Base-by-base conservation (phyloP, 1,139 yeast genomes). In the Debaryomyces nepalensis region DNA sequence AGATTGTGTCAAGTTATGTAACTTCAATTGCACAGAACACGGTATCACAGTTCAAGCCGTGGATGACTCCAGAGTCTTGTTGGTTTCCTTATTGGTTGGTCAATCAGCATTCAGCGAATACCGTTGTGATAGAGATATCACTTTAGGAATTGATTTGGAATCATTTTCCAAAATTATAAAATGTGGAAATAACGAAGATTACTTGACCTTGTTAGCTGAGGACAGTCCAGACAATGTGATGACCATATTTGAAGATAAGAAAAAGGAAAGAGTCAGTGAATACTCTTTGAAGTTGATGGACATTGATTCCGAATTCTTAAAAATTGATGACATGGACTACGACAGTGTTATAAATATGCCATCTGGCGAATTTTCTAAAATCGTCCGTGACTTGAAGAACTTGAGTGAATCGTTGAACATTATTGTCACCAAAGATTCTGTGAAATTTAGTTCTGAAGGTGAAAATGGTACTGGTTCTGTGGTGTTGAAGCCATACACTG, bases 21-120 rank as follows among this genome's bases (percentile, higher is more conserved):
- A 93, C 77, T 89, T 93, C 76, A 95, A 91, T 70, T 93, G 98
- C 71, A 82, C 96, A 15, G 96, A 88, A 66, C 82, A 84, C 51
- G 99, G 99, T 51, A 85, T 93, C 57, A 87, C 96, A 14, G 95
- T 95, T 18, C 98, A 93, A 72, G 98, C 99, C 16, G 95, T 93
- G 56, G 99, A 93, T 68, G 96, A 90, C 61, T 90, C 99, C 26
- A 89, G 97, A 75, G 97, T 93, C 48, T 81, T 93, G 52, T 77
- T 93, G 54, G 97, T 93, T 33, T 87, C 97, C 10, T 75, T 93
- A 55, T 80, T 87, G 58, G 86, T 93, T 54, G 96, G 95, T 44
- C 82, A 84, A 53, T 91, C 88, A 51, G 95, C 96, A n/a, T 93
- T 93, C 72, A 77, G 82, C 47, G 93, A 87, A 54, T 93, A 87